Evolutionary conservation across 371 early-diverging fungal species (phyloP).

Genomic region (Lichtheimia ornata): DNA sequence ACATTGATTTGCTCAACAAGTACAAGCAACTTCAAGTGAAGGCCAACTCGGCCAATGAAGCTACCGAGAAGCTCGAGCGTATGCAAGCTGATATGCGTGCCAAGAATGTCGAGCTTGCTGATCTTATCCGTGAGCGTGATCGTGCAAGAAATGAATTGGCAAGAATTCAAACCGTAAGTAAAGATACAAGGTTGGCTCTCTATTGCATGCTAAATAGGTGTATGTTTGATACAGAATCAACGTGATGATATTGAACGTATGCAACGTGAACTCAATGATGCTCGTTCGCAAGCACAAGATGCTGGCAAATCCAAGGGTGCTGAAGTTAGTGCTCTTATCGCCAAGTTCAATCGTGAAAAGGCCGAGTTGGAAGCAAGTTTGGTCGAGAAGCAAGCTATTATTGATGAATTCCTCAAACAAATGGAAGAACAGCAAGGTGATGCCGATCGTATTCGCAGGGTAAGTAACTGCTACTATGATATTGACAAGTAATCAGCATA

Average conservation of each 20-base stretch:
- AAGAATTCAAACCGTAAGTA: conserved; percentile 55
- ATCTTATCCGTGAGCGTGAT: conserved; percentile 84
- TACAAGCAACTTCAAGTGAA: conserved; percentile 82
- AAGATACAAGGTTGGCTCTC: not conserved
- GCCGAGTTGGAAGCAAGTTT: conserved; percentile 72
- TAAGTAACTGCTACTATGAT: conserved; percentile 4
- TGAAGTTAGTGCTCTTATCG: conserved; percentile 79
- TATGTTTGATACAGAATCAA: conserved; percentile 49
- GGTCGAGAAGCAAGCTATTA: conserved; percentile 42
- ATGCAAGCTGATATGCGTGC: conserved; percentile 78
- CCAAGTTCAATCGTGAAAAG: conserved; percentile 81
- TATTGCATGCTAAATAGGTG: not conserved
- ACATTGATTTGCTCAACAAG: conserved; percentile 88
- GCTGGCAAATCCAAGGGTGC: conserved; percentile 75
- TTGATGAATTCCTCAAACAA: conserved; percentile 68
- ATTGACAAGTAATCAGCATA: not conserved
- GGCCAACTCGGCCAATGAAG: conserved; percentile 80
- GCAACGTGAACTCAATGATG: conserved; percentile 76
- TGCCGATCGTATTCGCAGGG: conserved; percentile 61
- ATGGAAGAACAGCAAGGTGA: conserved; percentile 71
- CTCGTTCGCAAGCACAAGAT: conserved; percentile 77
- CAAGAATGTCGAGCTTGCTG: conserved; percentile 81
- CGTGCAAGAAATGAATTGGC: conserved; percentile 74
- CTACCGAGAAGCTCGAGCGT: conserved; percentile 72
- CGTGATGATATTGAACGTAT: conserved; percentile 81